Evolutionary conservation across 768 basidiomycete species (phyloP), one percentile per base, ranked within the genome.

Genomic region (Royoungia palumana): DNA sequence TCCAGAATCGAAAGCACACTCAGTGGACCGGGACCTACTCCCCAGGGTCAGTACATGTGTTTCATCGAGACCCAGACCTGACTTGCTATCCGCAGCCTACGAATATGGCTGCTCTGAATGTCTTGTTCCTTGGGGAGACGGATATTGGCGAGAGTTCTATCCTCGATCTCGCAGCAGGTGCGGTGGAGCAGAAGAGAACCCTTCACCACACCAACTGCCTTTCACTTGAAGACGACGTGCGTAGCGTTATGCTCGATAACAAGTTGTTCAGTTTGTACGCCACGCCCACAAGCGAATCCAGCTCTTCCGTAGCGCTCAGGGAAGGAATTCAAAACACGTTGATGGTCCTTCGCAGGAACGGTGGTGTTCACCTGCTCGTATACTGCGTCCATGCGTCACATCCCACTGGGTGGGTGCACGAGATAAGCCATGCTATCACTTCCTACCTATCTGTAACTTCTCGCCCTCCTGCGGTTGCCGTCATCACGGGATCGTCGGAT

Each of bases 111-210:
- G 19, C 44, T 38, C 47, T 52, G 17, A 56, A 63, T 41, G 36
- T 63, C 25, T 17, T 63, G 6, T 51, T 63, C 41, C 27, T 63
- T 3, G 62, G 59, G 25, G 62, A 62, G 45, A 64, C 52, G n/a
- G 35, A 35, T 35, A 44, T 54, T 3, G 56, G 52, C 27, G 47
- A 56, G 16, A 16, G 17, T 44, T 64, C 56, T 46, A 50, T 63
- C 17, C 21, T 59, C 50, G 46, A 64, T 27, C 46, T 63, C 42
- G 20, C 54, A 35, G 50, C 47, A 34, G 45, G 47, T n/a, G 16
- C 52, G 39, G 52, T 22, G 28, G 47, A 43, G 14, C 36, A 39
- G 24, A 44, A 42, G 19, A 35, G 13, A 10, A 13, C 32, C 8
- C 21, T 14, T 46, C 39, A 5, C 22, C 38, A 22, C 16, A 7